Percentiles rank a stretch among this genome's conserved stretches.
phyloP scores from a whole-genome alignment of 192 early-diverging fungal species.

The Podila minutissima region DNA sequence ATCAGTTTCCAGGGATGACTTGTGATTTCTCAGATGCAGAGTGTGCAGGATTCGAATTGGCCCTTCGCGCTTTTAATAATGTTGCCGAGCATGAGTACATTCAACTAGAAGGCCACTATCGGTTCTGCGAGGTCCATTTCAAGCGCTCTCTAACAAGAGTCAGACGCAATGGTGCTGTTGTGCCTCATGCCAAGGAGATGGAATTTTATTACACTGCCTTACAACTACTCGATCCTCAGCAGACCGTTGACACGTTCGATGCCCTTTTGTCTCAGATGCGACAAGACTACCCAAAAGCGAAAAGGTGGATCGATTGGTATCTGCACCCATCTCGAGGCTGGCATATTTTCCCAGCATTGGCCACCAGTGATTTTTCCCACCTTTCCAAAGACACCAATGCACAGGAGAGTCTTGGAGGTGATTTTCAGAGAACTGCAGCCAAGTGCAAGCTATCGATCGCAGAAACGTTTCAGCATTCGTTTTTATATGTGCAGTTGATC shows the following conservation, averaged over 20 bases:
- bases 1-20: slow-evolving; percentile 12
- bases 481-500: no score
- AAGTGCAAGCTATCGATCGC: not conserved
- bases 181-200: not conserved
- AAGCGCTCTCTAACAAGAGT: slow-evolving; percentile 11
- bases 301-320: slow-evolving; percentile 8
- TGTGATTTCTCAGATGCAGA: slow-evolving; percentile 27
- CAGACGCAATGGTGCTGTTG: not conserved
- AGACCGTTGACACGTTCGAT: not conserved
- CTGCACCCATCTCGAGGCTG: not conserved
- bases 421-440: not conserved
- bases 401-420: slow-evolving; percentile 5
- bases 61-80: slow-evolving; percentile 10
- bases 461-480: no score
- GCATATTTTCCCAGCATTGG: slow-evolving; percentile 3
- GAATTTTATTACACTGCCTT: not conserved
- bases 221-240: not conserved
- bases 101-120: slow-evolving; percentile 5
- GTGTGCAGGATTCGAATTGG: slow-evolving; percentile 13
- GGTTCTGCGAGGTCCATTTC: slow-evolving; percentile 21
- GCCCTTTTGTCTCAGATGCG: not conserved
- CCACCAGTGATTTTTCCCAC: not conserved
- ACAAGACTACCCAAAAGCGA: not conserved
- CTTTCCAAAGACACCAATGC: slow-evolving; percentile 3
- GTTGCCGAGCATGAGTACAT: not conserved